Evolutionary conservation across 2,329 filamentous ascomycete species (phyloP).

Genomic region (Intubia oerlemansii): DNA sequence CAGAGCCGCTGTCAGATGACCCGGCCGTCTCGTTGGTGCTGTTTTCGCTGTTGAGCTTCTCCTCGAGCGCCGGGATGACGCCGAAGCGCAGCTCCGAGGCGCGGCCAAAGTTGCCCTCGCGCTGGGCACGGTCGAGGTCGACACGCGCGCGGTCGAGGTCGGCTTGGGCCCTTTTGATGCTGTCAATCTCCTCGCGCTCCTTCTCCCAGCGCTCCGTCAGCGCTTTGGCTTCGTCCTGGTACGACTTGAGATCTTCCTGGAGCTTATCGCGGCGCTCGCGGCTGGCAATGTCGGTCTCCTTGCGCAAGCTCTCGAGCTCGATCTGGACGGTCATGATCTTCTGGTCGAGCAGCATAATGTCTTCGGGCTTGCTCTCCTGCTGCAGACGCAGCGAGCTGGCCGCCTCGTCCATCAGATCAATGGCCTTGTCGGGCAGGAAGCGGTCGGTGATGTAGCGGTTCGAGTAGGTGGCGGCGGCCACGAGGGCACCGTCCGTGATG

Average conservation of each 20-base stretch:
- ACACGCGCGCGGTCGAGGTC: conserved; percentile 71
- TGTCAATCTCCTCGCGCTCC: conserved; percentile 67
- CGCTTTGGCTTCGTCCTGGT: conserved; percentile 53
- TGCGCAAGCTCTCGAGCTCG: conserved; percentile 80
- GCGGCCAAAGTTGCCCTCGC: conserved; percentile 69
- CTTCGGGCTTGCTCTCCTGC: conserved; percentile 90
- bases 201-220: conserved; percentile 78
- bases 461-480: conserved; percentile 77
- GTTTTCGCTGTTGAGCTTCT: conserved; percentile 58
- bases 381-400: conserved; percentile 77
- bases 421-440: conserved; percentile 91
- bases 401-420: conserved; percentile 90
- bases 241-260: conserved; percentile 51
- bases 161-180: conserved; percentile 69
- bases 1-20: too few species aligned
- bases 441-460: conserved; percentile 95
- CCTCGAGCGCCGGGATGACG: conserved; percentile 61
- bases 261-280: conserved; percentile 74
- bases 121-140: conserved; percentile 71
- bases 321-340: conserved; percentile 97
- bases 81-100: conserved; percentile 86
- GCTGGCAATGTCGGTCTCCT: conserved; percentile 80
- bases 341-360: conserved; percentile 79
- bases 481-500: conserved; percentile 79
- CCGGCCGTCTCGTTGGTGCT: conserved; percentile 22